phyloP scores from a whole-genome alignment of 2,329 filamentous ascomycete genomes.

The Aspergillus fructus region DNA sequence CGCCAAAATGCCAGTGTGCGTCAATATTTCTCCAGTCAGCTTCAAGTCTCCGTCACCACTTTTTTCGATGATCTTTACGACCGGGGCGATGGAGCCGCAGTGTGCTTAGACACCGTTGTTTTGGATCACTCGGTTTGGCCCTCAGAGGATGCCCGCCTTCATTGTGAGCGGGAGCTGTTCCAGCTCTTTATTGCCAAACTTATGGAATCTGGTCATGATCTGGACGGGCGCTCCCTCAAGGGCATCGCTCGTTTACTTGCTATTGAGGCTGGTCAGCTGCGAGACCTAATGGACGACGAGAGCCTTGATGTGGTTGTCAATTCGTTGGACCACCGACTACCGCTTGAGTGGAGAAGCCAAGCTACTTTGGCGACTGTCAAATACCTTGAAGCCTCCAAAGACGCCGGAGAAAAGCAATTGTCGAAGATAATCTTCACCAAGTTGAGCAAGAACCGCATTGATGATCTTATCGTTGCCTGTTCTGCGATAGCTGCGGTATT shows the following conservation, averaged over 20 bases:
- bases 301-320: slow-evolving; percentile 82
- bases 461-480: slow-evolving; percentile 87
- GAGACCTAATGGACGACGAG: slow-evolving; percentile 60
- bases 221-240: slow-evolving; percentile 61
- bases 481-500: slow-evolving; percentile 89
- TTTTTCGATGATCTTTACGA: slow-evolving; percentile 52
- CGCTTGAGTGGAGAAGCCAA: slow-evolving; percentile 71
- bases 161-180: slow-evolving; percentile 50
- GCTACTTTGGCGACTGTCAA: slow-evolving; percentile 80
- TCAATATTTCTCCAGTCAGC: slow-evolving; percentile 42
- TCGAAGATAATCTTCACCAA: slow-evolving; percentile 72
- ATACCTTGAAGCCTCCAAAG: slow-evolving; percentile 73
- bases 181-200: slow-evolving; percentile 77
- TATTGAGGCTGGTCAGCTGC: slow-evolving; percentile 52
- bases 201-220: slow-evolving; percentile 84
- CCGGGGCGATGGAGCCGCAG: slow-evolving; percentile 47
- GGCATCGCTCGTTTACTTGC: slow-evolving; percentile 60
- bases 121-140: slow-evolving; percentile 48
- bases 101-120: slow-evolving; percentile 48
- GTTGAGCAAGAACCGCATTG: slow-evolving; percentile 72
- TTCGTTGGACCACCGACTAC: slow-evolving; percentile 80
- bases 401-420: slow-evolving; percentile 69
- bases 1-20: slow-evolving; percentile 45
- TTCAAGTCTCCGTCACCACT: slow-evolving; percentile 45
- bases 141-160: slow-evolving; percentile 41